phyloP scores from a whole-genome alignment of 2,329 filamentous ascomycete genomes.

The Colletotrichum liaoningense region DNA sequence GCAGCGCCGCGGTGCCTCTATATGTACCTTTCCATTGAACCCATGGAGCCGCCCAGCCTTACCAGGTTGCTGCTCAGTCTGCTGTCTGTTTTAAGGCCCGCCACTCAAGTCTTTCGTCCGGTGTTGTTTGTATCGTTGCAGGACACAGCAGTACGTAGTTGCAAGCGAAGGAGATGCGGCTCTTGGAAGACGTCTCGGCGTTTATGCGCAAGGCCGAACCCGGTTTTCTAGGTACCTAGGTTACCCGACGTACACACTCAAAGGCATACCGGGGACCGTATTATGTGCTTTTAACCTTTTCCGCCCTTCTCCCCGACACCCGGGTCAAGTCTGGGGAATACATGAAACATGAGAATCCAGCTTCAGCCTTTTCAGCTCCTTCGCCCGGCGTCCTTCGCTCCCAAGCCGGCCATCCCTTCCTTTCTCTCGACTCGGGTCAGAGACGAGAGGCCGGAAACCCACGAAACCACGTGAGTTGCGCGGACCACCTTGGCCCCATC shows the following conservation, averaged over 20 bases:
- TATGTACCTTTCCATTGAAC: background rate
- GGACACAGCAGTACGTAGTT: background rate
- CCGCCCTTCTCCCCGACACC: background rate
- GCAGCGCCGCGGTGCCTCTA: background rate
- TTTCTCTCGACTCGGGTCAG: background rate
- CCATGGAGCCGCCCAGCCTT: too few species aligned
- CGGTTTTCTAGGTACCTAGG: background rate
- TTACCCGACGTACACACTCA: too few species aligned
- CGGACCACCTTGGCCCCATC: too few species aligned
- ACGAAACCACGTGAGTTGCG: background rate
- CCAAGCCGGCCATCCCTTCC: too few species aligned
- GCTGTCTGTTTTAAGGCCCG: background rate
- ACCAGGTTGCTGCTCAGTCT: background rate
- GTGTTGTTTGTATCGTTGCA: background rate
- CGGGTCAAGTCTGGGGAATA: background rate
- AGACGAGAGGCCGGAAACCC: background rate
- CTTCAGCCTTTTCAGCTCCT: background rate
- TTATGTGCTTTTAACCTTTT: background rate
- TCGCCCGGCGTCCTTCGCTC: too few species aligned
- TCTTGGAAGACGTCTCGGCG: conserved; percentile 24
- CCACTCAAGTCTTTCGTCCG: background rate
- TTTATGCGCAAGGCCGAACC: conserved; percentile 4
- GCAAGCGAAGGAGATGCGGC: conserved; percentile 7
- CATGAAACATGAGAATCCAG: background rate
- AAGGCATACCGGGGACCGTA: too few species aligned